phyloP scores from a whole-genome alignment of 2,329 filamentous ascomycete species.

The Didymellaceae sp. region DNA sequence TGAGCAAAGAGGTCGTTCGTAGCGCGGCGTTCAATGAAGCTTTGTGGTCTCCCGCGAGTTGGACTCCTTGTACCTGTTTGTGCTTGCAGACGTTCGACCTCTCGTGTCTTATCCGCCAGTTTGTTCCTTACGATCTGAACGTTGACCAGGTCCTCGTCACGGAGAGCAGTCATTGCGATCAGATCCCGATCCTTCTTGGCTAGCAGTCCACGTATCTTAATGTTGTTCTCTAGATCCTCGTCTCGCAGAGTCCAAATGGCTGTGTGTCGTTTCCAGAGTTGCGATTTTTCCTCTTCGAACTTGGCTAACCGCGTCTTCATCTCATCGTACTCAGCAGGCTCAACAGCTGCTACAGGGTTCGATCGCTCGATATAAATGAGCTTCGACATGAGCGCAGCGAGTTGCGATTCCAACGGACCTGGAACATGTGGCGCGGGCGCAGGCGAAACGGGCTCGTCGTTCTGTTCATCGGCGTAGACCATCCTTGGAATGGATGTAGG shows the following conservation, averaged over 20 bases:
- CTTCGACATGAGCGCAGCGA: slow-evolving; percentile 48
- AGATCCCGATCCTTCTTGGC: slow-evolving; percentile 50
- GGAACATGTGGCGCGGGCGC: slow-evolving; percentile 35
- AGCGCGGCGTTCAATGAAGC: slow-evolving; percentile 44
- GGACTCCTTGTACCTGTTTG: slow-evolving; percentile 34
- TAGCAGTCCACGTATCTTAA: slow-evolving; percentile 50
- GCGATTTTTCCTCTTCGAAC: slow-evolving; percentile 48
- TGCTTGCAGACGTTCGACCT: slow-evolving; percentile 39
- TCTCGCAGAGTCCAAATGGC: slow-evolving; percentile 52
- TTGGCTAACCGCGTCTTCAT: slow-evolving; percentile 40
- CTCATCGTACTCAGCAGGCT: slow-evolving; percentile 46
- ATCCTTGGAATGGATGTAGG: slow-evolving; percentile 29
- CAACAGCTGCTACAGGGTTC: slow-evolving; percentile 45
- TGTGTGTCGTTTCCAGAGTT: slow-evolving; percentile 47
- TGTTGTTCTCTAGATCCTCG: slow-evolving; percentile 53
- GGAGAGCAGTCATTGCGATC: slow-evolving; percentile 48
- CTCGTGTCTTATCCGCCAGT: slow-evolving; percentile 50
- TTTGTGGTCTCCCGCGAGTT: slow-evolving; percentile 35
- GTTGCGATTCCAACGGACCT: slow-evolving; percentile 46
- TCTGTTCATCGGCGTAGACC: slow-evolving; percentile 13
- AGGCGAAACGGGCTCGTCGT: slow-evolving; percentile 28
- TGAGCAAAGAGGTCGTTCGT: slow-evolving; percentile 51
- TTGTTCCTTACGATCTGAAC: slow-evolving; percentile 49
- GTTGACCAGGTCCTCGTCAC: slow-evolving; percentile 52
- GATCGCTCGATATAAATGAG: slow-evolving; percentile 44